These are phyloP conservation scores for Xylaria sp. DNA, from an alignment of 2,329 filamentous ascomycete species.

Conservation along the genomic window DNA sequence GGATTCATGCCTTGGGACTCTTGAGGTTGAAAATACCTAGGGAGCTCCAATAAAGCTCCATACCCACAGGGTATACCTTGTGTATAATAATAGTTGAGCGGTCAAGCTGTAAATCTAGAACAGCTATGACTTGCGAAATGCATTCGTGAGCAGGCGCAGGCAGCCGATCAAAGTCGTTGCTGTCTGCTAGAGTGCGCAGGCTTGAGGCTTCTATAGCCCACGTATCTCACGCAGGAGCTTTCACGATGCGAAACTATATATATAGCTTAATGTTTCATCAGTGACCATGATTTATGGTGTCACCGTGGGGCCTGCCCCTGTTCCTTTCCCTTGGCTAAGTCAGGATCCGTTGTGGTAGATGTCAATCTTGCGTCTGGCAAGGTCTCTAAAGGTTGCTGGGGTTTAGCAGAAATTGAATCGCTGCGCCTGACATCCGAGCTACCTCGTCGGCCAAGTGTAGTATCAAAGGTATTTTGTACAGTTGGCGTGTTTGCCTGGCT, in stretches of 20 bases:
- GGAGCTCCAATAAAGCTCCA: constrained; percentile 5
- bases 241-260: background rate
- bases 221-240: background rate
- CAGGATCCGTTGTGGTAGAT: constrained; percentile 40
- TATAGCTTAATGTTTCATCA: constrained; percentile 9
- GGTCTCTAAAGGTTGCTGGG: constrained; percentile 55
- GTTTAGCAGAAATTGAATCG: constrained; percentile 50
- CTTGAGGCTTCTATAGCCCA: background rate
- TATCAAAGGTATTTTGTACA: constrained; percentile 61
- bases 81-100: constrained; percentile 4
- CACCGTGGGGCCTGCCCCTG: constrained; percentile 32
- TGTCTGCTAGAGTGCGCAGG: background rate
- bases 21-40: constrained; percentile 3
- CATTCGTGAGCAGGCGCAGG: background rate
- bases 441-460: constrained; percentile 57
- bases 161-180: background rate
- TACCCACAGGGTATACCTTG: background rate
- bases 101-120: constrained; percentile 7
- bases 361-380: constrained; percentile 53
- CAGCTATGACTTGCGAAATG: background rate
- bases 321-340: constrained; percentile 38
- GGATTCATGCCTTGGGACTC: background rate
- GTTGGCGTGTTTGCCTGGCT: constrained; percentile 74
- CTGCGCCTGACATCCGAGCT: constrained; percentile 60
- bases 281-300: constrained; percentile 16